These are phyloP conservation scores for Cladophialophora bantiana DNA, from an alignment of 2,329 filamentous ascomycete genomes.

Conservation along the genomic window DNA sequence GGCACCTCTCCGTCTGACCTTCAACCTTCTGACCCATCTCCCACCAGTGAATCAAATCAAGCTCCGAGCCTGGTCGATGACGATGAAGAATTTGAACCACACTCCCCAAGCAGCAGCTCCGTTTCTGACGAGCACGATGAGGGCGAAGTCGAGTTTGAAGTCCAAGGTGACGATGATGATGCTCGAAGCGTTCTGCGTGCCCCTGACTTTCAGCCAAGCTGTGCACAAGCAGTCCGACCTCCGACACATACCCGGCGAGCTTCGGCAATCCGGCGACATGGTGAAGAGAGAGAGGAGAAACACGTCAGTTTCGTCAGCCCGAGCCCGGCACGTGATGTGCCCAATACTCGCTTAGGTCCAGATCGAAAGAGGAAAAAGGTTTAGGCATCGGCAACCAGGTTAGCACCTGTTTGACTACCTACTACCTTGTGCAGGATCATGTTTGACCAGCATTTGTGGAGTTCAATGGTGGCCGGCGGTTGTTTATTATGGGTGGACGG, in stretches of 20 bases:
- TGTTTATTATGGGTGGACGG: conserved; percentile 15
- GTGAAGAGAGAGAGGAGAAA: conserved; percentile 46
- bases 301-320: conserved; percentile 49
- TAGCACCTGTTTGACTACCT: conserved; percentile 22
- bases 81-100: conserved; percentile 75
- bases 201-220: conserved; percentile 45
- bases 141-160: conserved; percentile 59
- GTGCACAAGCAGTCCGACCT: conserved; percentile 47
- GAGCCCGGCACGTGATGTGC: conserved; percentile 40
- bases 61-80: conserved; percentile 81
- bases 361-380: conserved; percentile 33
- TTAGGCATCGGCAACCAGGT: conserved; percentile 12
- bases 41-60: conserved; percentile 70
- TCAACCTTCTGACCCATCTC: conserved; percentile 40
- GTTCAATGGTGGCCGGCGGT: conserved; percentile 2
- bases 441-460: conserved; percentile 21
- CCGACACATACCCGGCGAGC: conserved; percentile 45
- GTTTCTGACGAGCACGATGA: conserved; percentile 59
- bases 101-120: conserved; percentile 66
- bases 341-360: conserved; percentile 19
- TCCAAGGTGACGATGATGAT: conserved; percentile 54
- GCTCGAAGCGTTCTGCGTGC: conserved; percentile 42
- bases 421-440: conserved; percentile 15
- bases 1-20: conserved; percentile 17
- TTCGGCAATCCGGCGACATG: conserved; percentile 41